These are phyloP conservation scores for Brassica carinata DNA, from an alignment of 345 rosid genomes.

Conservation along the genomic window DNA sequence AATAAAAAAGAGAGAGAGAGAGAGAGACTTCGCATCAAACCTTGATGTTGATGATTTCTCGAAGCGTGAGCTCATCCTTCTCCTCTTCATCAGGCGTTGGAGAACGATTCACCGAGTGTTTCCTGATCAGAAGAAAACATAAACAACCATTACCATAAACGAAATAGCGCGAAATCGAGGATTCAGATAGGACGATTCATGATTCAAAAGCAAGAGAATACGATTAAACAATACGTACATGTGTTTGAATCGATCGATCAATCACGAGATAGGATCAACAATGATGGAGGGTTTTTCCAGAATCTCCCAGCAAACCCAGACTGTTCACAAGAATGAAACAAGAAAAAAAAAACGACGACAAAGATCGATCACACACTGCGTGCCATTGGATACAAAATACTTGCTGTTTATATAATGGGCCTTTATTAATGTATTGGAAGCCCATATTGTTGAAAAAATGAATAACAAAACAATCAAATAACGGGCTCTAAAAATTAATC, in stretches of 20 bases:
- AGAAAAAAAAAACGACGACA: neutral
- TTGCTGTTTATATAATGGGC: slow-evolving; percentile 4
- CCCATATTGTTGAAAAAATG: neutral
- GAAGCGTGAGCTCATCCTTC: slow-evolving; percentile 47
- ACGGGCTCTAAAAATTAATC: neutral
- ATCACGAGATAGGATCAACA: slow-evolving; percentile 3
- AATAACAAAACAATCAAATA: neutral
- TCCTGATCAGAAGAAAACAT: slow-evolving; percentile 45
- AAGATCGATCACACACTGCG: neutral
- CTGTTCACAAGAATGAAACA: neutral
- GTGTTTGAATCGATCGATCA: neutral
- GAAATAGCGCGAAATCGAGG: neutral
- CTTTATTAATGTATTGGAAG: neutral
- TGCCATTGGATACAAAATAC: slow-evolving; percentile 10
- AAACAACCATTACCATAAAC: neutral
- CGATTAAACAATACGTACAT: slow-evolving; percentile 11
- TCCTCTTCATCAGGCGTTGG: slow-evolving; percentile 61
- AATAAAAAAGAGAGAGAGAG: neutral
- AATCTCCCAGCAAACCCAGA: slow-evolving; percentile 17
- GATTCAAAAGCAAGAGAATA: neutral
- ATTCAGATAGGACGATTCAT: neutral
- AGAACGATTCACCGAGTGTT: slow-evolving; percentile 64
- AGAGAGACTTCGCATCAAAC: slow-evolving; percentile 35
- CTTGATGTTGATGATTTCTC: slow-evolving; percentile 69
- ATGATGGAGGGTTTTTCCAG: slow-evolving; percentile 7